Base-by-base conservation (phyloP, 495 filamentous ascomycete genomes). In the Neurospora intermedia region DNA sequence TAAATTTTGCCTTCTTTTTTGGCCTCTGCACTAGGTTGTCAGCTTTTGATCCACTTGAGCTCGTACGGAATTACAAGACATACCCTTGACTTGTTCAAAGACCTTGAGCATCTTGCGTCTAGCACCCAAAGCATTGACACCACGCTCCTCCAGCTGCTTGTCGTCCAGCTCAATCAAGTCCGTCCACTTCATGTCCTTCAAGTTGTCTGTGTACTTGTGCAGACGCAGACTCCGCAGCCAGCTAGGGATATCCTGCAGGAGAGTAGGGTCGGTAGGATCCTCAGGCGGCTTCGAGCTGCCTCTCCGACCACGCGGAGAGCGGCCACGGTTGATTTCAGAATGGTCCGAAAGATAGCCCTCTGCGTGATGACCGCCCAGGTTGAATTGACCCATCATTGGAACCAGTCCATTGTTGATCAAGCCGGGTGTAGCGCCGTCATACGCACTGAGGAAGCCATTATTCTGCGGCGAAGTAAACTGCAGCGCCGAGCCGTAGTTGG, bases 21-120 rank as follows among this genome's bases (percentile, higher is more conserved):
- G 45, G 78, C 78, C 59, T 80, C 78, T 80, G 75, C 31, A 42
- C 11, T 9, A 72, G 5, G 2, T 5, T 6, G 73, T 79, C 66
- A 79, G 75, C 69, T 66, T 72, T 18, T 5, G 4, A 35, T 42
- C 48, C 23, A 43, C 7, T 13, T 73, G 11, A 20, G 1, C 62
- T 0, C 1, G 18, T 27, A 16, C 27, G 48, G n/a, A 59, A 2
- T 38, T 10, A 41, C 20, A 20, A 23, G 20, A 80, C 78, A 76
- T 82, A 87, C 86, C 94, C 78, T 90, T 92, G 78, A 99, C 94
- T 85, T 98, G 95, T 78, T 96, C 94, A 82, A 98, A 98, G 39
- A 97, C 96, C 89, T 99, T 99, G 66, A 99, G 84, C 94, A 99
- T 97, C 87, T 99, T 99, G 82, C 94, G 93, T 73, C 96, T 87